Base-by-base conservation (phyloP, 805 yeast species). In the Danielia reshetovae region DNA sequence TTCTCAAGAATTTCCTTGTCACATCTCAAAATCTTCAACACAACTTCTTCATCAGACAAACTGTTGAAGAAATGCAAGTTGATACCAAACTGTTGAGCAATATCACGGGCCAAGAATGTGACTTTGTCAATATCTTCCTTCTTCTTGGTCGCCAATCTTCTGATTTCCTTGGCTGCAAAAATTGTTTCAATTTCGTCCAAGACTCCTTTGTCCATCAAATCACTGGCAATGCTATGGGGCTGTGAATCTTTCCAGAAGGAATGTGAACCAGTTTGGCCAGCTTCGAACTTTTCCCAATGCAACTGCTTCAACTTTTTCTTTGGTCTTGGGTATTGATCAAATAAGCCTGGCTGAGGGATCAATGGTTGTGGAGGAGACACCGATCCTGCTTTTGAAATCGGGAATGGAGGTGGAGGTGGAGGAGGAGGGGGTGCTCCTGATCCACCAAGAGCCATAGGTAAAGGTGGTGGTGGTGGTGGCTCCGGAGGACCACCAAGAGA, bases 71-170 rank as follows among this genome's bases (percentile, higher is more conserved):
- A 72, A 54, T 93, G 97, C 34, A 93, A 68, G 54, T 90, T 89
- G 52, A 93, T 93, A 25, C 95, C 96, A 65, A 93, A 88, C 49
- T 87, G 97, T 54, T 93, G 98, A 1, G 95, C 85, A 29, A 88
- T 62, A 49, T 84, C 93, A 41, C 88, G 67, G 0, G 89, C 70
- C 45, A 84, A 63, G 46, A 81, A 77, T 0, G 79, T 52, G 3
- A 76, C 49, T 46, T 75, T 72, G 36, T 72, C 71, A 17, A 60
- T 55, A 18, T 68, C 74, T 22, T 59, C 68, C 34, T 61, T 62
- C 46, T 59, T 63, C 39, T 65, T 61, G 1, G 68, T 62, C 7
- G 68, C 73, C 52, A 61, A 65, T 37, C 62, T 70, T 51, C 58
- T 55, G 52, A 57, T 60, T 46, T 76, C 80, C 46, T 70, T 74